Evolutionary conservation across 345 rosid species (phyloP).

Genomic region (Kandelia obovata): DNA sequence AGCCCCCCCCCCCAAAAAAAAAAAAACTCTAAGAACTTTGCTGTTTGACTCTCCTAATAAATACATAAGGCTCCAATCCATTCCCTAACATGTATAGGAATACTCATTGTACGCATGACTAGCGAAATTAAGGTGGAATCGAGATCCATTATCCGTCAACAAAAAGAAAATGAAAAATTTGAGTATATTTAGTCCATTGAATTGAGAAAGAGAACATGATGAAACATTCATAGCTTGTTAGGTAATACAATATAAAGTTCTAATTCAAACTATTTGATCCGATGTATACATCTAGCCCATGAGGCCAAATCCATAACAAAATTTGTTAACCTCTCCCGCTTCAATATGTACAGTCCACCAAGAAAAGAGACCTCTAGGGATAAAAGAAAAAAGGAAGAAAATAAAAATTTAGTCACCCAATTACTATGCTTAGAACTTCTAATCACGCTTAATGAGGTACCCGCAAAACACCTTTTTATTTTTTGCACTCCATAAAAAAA

Average conservation of each 20-base stretch:
- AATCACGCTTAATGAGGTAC: not conserved
- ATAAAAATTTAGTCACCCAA: too few relatives aligned
- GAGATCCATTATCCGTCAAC: too few relatives aligned
- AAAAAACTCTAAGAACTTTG: too few relatives aligned
- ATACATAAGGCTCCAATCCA: too few relatives aligned
- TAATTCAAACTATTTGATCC: not conserved
- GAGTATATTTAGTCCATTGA: not conserved
- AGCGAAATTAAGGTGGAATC: too few relatives aligned
- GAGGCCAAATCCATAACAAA: conserved; percentile 27
- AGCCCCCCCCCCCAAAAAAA: too few relatives aligned
- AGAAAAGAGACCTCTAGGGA: not conserved
- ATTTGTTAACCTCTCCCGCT: not conserved
- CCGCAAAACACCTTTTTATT: not conserved
- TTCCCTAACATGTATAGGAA: too few relatives aligned
- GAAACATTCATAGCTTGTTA: not conserved
- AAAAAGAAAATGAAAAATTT: too few relatives aligned
- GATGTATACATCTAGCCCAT: not conserved
- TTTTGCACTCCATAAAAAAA: too few relatives aligned
- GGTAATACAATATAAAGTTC: not conserved
- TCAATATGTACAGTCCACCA: conserved; percentile 42
- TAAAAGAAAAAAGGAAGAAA: not conserved
- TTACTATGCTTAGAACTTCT: not conserved
- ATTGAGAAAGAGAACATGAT: not conserved
- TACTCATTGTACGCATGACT: too few relatives aligned
- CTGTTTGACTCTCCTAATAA: too few relatives aligned